A percentile compares a stretch with the other conserved stretches of the same genome.
These are phyloP conservation scores for Corrigiola litoralis DNA, from an alignment of 179 eudicot species.

Conservation along the genomic window DNA sequence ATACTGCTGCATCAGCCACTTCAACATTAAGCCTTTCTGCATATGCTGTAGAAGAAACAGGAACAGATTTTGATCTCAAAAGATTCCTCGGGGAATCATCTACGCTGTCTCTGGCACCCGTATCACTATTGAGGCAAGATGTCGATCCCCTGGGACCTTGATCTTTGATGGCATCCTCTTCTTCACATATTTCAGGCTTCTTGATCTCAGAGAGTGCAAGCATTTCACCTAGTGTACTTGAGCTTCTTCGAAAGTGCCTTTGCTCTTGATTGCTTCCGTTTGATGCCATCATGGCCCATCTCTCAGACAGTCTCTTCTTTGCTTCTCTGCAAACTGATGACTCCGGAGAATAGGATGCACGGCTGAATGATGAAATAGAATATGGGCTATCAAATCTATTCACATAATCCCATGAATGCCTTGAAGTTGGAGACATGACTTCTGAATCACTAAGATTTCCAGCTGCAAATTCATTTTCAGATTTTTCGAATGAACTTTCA, in stretches of 20 bases:
- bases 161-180: slow-evolving; percentile 27
- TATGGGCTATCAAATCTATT: slow-evolving; percentile 54
- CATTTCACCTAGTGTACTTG: slow-evolving; percentile 95
- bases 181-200: slow-evolving; percentile 41
- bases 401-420: slow-evolving; percentile 92
- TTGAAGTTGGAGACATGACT: slow-evolving; percentile 66
- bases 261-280: slow-evolving; percentile 53
- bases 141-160: slow-evolving; percentile 43
- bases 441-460: slow-evolving; percentile 78
- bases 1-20: slow-evolving; percentile 27
- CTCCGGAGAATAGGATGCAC: slow-evolving; percentile 78
- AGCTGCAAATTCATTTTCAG: slow-evolving; percentile 62
- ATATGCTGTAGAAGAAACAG: slow-evolving; percentile 48
- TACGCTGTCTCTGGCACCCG: slow-evolving; percentile 26
- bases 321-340: slow-evolving; percentile 94
- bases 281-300: slow-evolving; percentile 89
- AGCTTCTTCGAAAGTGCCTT: slow-evolving; percentile 56
- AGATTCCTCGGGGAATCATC: slow-evolving; percentile 49
- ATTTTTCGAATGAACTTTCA: slow-evolving; percentile 81
- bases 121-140: slow-evolving; percentile 34
- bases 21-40: slow-evolving; percentile 34
- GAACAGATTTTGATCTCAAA: slow-evolving; percentile 75
- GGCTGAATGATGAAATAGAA: slow-evolving; percentile 73
- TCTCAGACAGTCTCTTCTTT: slow-evolving; percentile 94
- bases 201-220: slow-evolving; percentile 86